Evolutionary conservation across 2,329 filamentous ascomycete genomes (phyloP), one percentile per base, ranked within the genome.

Genomic region (Sclerotinia glacialis): DNA sequence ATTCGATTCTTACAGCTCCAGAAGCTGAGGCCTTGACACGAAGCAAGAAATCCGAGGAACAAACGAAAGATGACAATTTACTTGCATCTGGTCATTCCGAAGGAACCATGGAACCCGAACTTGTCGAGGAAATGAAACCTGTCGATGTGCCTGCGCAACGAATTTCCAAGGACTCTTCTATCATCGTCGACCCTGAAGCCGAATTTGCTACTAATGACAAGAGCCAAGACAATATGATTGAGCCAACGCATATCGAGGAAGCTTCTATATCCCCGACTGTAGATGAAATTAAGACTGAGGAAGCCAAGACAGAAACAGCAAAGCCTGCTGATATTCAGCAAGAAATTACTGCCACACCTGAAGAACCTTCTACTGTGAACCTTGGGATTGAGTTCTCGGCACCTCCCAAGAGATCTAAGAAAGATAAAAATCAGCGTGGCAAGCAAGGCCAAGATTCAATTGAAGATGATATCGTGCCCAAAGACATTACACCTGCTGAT

Each of bases 391-490:
- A 58, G 18, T 40, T 65, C n/a, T 54, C 62, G 5, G 16, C 52
- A 26, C 50, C 50, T 34, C 28, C 28, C 6, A 64, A 58, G 62
- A 64, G 67, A 40, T 67, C 68, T 21, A 67, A 69, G 58, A 69
- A 66, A 69, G 79, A 80, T 26, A 71, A 68, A 37, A 69, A 56
- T 18, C 49, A 55, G 34, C 65, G 14, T n/a, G 44, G n/a, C 23
- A 50, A 46, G 44, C 34, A 68, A 34, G 21, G 42, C 21, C 64
- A 64, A 61, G 53, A 54, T 28, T 44, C 37, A 8, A 50, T 46
- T 62, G 64, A 68, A 50, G 64, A 67, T n/a, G 21, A 44, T 7
- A 21, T 7, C 18, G 40, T 26, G 7, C 1, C 34, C 23, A 46
- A 53, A 12, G 55, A 66, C 9, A 52, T 53, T 14, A 40, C 40